phyloP scores from a whole-genome alignment of 2,329 filamentous ascomycete genomes.

The Fusarium heterosporum region DNA sequence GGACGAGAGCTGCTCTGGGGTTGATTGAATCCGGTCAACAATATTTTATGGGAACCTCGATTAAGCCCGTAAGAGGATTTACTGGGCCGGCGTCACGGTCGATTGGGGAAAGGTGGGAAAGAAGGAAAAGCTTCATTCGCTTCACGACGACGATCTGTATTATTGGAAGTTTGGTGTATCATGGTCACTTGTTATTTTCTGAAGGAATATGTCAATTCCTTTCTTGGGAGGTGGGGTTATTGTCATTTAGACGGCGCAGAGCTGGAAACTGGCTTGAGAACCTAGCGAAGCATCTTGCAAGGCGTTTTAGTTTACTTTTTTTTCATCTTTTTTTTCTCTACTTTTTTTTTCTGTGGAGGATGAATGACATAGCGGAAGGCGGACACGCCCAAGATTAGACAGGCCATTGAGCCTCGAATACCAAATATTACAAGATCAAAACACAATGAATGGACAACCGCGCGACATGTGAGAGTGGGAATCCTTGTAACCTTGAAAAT shows the following conservation, averaged over 20 bases:
- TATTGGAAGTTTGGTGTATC: constrained; percentile 29
- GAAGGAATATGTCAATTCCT: constrained; percentile 11
- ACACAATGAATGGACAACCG: constrained; percentile 22
- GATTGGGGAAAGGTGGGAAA: constrained; percentile 18
- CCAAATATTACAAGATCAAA: constrained; percentile 40
- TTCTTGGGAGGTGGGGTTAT: constrained; percentile 8
- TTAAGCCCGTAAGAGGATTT: constrained; percentile 17
- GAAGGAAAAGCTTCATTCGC: constrained; percentile 36
- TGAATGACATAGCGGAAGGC: constrained; percentile 18
- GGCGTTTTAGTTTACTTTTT: constrained; percentile 29
- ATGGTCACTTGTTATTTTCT: constrained; percentile 12
- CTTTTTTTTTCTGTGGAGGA: constrained; percentile 1
- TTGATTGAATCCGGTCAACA: constrained; percentile 20
- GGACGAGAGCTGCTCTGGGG: constrained; percentile 29
- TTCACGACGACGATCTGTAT: constrained; percentile 39
- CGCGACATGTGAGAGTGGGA: constrained; percentile 30
- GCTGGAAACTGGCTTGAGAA: constrained; percentile 36
- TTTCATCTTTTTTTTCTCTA: background rate
- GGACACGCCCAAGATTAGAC: constrained; percentile 8
- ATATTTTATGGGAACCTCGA: constrained; percentile 18
- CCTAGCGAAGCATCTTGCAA: constrained; percentile 40
- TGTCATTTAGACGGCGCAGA: constrained; percentile 39
- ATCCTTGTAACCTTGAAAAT: constrained; percentile 16
- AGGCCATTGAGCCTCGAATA: constrained; percentile 40
- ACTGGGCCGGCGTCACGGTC: constrained; percentile 41